Conservation (phyloP, 257 asterid genomes). For the Euphrasia confusa region DNA sequence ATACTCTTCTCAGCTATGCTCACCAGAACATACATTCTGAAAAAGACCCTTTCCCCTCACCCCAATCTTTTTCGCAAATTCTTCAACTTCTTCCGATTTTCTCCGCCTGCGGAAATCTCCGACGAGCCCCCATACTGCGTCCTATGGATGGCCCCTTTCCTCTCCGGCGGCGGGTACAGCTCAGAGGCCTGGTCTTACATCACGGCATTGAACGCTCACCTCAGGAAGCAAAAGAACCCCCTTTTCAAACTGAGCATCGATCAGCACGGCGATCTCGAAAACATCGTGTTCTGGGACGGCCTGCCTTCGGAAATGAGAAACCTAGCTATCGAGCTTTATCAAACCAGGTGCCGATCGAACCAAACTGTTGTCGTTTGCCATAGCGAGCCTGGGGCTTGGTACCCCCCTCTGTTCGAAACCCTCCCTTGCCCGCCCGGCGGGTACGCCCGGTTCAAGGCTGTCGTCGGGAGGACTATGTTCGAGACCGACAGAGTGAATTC, state of each 20-base stretch:
- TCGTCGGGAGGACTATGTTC: conserved; percentile 87
- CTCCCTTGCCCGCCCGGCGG: conserved; percentile 62
- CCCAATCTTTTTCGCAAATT: conserved; percentile 24
- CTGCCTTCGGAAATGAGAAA: conserved; percentile 57
- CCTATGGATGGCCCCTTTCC: conserved; percentile 94
- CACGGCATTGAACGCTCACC: conserved; percentile 42
- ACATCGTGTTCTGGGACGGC: conserved; percentile 68
- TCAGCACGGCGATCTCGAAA: conserved; percentile 75
- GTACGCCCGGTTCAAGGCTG: conserved; percentile 47
- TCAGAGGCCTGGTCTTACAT: conserved; percentile 96
- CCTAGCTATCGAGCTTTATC: conserved; percentile 48
- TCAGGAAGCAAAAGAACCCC: conserved; percentile 34
- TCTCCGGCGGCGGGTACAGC: conserved; percentile 92
- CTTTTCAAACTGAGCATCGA: conserved; percentile 51
- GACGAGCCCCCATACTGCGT: conserved; percentile 49
- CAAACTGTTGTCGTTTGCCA: conserved; percentile 77
- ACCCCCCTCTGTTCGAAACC: conserved; percentile 74
- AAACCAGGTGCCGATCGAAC: conserved; percentile 43
- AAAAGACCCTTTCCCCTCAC: conserved; percentile 21
- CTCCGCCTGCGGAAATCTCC: conserved; percentile 14
- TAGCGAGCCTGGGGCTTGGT: conserved; percentile 97
- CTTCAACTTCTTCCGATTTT: conserved; percentile 22
- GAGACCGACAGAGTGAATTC: conserved; percentile 74
- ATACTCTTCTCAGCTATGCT: conserved; percentile 37
- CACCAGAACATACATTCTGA: conserved; percentile 28